These are phyloP conservation scores for Carex cristatella DNA, from an alignment of 176 grass and related monocot genomes.

Conservation along the genomic window DNA sequence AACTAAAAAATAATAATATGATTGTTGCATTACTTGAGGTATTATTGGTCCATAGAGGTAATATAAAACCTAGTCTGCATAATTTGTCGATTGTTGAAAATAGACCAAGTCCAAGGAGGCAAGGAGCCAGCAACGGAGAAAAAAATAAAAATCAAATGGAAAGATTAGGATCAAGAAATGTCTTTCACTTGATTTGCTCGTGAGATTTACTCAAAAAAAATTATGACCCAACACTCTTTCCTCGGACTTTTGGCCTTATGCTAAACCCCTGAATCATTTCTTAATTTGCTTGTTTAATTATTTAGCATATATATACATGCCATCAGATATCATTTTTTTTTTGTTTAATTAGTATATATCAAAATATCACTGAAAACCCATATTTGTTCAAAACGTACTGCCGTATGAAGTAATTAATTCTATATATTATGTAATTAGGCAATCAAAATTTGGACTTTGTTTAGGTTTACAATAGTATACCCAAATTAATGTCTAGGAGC, in stretches of 20 bases:
- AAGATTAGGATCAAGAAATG: slow-evolving; percentile 16
- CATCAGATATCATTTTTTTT: neutral
- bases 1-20: neutral
- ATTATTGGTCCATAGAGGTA: neutral
- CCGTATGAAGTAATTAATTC: neutral
- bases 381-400: neutral
- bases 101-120: slow-evolving; percentile 18
- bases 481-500: neutral
- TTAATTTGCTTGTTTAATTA: slow-evolving; percentile 1
- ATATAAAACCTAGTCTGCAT: neutral
- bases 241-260: neutral
- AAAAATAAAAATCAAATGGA: neutral
- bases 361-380: neutral
- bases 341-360: neutral
- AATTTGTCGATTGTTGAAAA: neutral
- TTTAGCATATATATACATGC: neutral
- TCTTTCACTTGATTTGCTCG: slow-evolving; percentile 19
- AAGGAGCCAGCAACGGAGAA: neutral
- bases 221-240: slow-evolving; percentile 8
- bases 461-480: neutral
- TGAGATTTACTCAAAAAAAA: slow-evolving; percentile 5
- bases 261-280: neutral
- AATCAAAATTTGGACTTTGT: neutral
- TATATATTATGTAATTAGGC: neutral
- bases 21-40: neutral